A percentile compares a stretch with the other conserved stretches of the same genome.
Conservation (phyloP, 768 basidiomycete species). For the Kwoniella mangroviensis region DNA sequence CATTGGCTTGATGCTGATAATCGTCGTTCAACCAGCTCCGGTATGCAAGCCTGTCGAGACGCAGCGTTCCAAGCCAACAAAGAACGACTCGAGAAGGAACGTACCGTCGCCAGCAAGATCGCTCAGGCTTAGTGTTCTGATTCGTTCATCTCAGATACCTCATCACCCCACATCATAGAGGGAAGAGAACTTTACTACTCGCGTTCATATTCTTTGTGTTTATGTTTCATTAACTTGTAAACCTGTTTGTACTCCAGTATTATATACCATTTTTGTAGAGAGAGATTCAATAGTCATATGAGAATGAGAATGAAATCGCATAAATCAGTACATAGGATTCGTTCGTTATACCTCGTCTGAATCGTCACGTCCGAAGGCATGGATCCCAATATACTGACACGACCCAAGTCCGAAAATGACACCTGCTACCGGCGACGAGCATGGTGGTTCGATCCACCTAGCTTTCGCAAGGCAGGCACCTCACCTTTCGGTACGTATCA, state of each 20-base stretch:
- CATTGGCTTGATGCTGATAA: not conserved
- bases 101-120: constrained; percentile 54
- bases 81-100: constrained; percentile 52
- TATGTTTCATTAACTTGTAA: not conserved
- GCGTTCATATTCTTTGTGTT: not conserved
- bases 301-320: not conserved
- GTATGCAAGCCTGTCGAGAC: constrained; percentile 55
- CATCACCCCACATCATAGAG: constrained; percentile 12
- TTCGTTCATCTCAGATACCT: not conserved
- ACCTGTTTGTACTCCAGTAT: not conserved
- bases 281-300: not conserved
- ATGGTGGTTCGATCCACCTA: too few species aligned
- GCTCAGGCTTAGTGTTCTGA: constrained; percentile 47
- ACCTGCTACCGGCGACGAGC: not conserved
- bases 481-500: not conserved
- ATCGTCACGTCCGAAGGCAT: too few species aligned
- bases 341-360: too few species aligned
- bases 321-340: too few species aligned
- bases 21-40: constrained; percentile 34
- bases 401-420: not conserved
- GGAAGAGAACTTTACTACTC: not conserved
- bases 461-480: not conserved
- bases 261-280: not conserved
- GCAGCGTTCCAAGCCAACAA: constrained; percentile 57
- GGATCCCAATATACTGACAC: too few species aligned